Conservation (phyloP, 1,284 basidiomycete species). For the Cryptococcus neoformans region DNA sequence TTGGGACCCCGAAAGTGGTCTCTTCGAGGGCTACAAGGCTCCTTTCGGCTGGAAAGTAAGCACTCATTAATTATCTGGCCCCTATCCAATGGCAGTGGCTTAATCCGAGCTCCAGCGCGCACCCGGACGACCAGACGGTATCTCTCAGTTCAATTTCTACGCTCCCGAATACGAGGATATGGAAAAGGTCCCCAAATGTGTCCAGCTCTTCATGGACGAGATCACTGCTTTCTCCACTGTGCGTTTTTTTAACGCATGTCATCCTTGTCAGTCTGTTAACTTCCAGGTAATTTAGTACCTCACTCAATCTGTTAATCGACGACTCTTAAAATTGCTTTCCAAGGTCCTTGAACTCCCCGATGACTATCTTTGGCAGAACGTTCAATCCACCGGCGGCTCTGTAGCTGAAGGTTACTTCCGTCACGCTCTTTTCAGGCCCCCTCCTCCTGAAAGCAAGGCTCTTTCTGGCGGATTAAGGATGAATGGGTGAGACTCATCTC, state of each 20-base stretch:
- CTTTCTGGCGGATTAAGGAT: neutral
- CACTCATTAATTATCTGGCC: neutral
- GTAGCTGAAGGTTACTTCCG: constrained; percentile 16
- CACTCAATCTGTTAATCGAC: constrained; percentile 24
- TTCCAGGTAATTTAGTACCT: neutral
- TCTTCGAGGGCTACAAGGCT: constrained; percentile 45
- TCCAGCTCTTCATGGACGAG: constrained; percentile 42
- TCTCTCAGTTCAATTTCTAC: constrained; percentile 51
- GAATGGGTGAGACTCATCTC: constrained; percentile 26
- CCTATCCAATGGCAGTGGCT: constrained; percentile 17
- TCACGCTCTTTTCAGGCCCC: constrained; percentile 8
- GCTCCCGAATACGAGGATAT: constrained; percentile 29
- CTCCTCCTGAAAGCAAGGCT: neutral
- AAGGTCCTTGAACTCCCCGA: constrained; percentile 48
- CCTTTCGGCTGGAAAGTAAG: constrained; percentile 16
- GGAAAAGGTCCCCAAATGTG: constrained; percentile 19
- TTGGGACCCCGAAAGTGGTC: constrained; percentile 25
- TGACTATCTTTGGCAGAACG: constrained; percentile 48
- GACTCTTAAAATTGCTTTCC: constrained; percentile 47
- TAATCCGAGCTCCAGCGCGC: constrained; percentile 19
- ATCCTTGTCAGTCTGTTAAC: neutral
- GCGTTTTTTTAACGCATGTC: constrained; percentile 14
- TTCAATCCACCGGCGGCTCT: constrained; percentile 14
- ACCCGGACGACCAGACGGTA: constrained; percentile 34
- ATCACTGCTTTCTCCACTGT: constrained; percentile 33